Percentiles rank a stretch among this genome's conserved stretches.
These are phyloP conservation scores for Erigeron canadensis DNA, from an alignment of 129 eudicot species.

Conservation along the genomic window DNA sequence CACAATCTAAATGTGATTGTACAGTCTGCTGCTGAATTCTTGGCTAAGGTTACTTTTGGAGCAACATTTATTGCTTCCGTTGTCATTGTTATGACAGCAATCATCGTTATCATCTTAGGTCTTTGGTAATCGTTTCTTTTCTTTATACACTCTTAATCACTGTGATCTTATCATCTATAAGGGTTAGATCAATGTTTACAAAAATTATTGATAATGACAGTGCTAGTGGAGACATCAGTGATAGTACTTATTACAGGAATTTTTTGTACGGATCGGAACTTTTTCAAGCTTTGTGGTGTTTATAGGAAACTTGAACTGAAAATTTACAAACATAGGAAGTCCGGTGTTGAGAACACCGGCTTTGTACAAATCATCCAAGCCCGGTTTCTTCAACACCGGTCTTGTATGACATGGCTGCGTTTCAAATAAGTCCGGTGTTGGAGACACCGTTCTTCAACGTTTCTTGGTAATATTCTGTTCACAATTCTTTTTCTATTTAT, in stretches of 20 bases:
- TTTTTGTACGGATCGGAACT: too few relatives aligned
- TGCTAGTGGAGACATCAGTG: constrained; percentile 14
- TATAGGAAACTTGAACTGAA: too few relatives aligned
- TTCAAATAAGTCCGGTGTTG: too few relatives aligned
- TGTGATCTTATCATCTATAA: background rate
- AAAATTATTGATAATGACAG: constrained; percentile 35
- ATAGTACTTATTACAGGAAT: too few relatives aligned
- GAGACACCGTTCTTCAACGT: too few relatives aligned
- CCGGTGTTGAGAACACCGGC: too few relatives aligned
- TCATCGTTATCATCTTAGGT: constrained; percentile 66
- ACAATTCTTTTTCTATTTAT: background rate
- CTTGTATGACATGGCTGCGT: too few relatives aligned
- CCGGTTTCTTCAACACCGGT: too few relatives aligned
- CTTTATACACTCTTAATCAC: background rate
- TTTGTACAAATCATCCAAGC: too few relatives aligned
- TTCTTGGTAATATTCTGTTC: constrained; percentile 52
- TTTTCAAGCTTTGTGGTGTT: too few relatives aligned
- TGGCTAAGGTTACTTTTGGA: constrained; percentile 88
- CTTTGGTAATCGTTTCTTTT: constrained; percentile 51
- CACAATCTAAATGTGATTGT: constrained; percentile 16
- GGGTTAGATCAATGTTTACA: background rate
- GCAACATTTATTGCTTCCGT: constrained; percentile 87
- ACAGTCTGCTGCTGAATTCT: constrained; percentile 80
- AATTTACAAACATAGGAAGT: too few relatives aligned
- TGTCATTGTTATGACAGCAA: constrained; percentile 77